Percentiles rank a stretch among this genome's conserved stretches.
Conservation (phyloP, 176 grass and related monocot species). For the Carex pumila region DNA sequence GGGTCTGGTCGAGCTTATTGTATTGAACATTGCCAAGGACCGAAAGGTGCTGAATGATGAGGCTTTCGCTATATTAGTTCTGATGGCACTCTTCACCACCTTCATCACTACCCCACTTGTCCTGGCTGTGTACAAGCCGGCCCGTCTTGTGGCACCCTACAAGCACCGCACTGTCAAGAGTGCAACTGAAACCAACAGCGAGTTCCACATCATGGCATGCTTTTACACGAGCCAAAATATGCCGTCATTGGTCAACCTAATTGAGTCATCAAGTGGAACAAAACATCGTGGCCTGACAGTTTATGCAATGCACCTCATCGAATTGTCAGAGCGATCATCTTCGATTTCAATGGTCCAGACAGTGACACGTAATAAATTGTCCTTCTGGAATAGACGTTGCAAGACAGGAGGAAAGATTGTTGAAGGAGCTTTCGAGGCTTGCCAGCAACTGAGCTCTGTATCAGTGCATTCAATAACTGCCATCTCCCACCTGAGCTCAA, state of each 20-base stretch:
- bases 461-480: constrained; percentile 51
- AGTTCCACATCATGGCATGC: constrained; percentile 60
- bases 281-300: constrained; percentile 24
- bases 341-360: constrained; percentile 59
- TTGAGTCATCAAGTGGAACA: constrained; percentile 50
- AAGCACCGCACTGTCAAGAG: constrained; percentile 48
- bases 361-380: constrained; percentile 33
- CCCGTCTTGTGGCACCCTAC: constrained; percentile 36
- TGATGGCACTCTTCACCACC: constrained; percentile 77
- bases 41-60: constrained; percentile 64
- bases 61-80: constrained; percentile 51
- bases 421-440: constrained; percentile 75
- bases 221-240: constrained; percentile 47
- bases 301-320: constrained; percentile 68
- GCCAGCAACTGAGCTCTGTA: constrained; percentile 62
- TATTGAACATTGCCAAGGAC: constrained; percentile 63
- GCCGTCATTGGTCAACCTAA: constrained; percentile 54
- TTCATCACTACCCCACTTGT: constrained; percentile 63
- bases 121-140: constrained; percentile 62
- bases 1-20: constrained; percentile 76
- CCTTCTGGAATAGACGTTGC: constrained; percentile 43
- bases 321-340: constrained; percentile 62
- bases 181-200: constrained; percentile 3
- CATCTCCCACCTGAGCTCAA: constrained; percentile 59
- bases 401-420: constrained; percentile 24